phyloP scores from a whole-genome alignment of 495 filamentous ascomycete species.

The Aspergillus bertholletiae region DNA sequence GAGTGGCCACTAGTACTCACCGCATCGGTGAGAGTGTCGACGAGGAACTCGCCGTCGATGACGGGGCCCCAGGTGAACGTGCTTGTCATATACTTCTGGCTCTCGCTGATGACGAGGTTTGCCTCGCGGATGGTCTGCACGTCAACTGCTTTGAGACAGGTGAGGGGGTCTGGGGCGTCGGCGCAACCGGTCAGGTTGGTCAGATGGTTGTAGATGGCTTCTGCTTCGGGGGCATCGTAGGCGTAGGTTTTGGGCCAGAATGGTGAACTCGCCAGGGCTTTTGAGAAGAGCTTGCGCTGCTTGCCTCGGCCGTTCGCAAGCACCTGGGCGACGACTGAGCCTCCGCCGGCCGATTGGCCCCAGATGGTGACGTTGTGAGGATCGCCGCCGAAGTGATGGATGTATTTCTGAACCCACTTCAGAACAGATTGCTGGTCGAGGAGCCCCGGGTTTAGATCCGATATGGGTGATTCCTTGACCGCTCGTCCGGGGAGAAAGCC shows the following conservation, averaged over 20 bases:
- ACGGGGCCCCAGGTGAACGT: constrained; percentile 60
- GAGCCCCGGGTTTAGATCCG: constrained; percentile 49
- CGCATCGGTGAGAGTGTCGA: constrained; percentile 40
- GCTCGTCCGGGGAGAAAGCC: constrained; percentile 53
- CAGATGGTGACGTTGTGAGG: constrained; percentile 48
- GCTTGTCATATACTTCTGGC: constrained; percentile 47
- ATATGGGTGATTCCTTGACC: constrained; percentile 40
- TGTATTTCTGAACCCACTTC: constrained; percentile 53
- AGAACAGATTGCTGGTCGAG: constrained; percentile 48
- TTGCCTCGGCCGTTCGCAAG: constrained; percentile 42
- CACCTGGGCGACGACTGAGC: constrained; percentile 52
- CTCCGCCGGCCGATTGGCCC: constrained; percentile 54
- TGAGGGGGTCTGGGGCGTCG: constrained; percentile 29
- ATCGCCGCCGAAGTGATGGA: constrained; percentile 49
- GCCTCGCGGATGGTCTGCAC: constrained; percentile 48
- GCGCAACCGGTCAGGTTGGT: constrained; percentile 45
- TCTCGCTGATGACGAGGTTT: constrained; percentile 37
- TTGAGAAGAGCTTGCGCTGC: constrained; percentile 38
- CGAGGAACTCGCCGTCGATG: constrained; percentile 53
- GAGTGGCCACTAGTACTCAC: constrained; percentile 25
- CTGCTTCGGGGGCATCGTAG: constrained; percentile 45
- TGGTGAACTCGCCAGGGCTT: constrained; percentile 56
- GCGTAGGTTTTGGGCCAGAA: constrained; percentile 60
- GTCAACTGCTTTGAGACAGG: constrained; percentile 48
- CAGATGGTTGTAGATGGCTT: constrained; percentile 45